Evolutionary conservation across 2,329 filamentous ascomycete genomes (phyloP).

Genomic region (Aspergillus brunneoviolaceus): DNA sequence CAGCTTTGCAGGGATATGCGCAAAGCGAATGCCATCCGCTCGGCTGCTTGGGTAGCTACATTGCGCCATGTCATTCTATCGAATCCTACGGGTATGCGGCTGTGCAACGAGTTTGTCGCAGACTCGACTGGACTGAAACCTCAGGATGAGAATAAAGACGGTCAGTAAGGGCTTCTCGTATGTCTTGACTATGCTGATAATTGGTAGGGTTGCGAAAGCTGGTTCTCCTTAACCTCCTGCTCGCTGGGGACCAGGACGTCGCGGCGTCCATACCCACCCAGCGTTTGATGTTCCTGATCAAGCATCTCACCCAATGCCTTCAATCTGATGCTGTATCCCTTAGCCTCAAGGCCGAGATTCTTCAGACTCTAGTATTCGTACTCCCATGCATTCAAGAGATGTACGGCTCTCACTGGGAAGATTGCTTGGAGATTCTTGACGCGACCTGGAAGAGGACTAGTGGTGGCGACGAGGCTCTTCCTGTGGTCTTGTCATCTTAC

Average conservation of each 20-base stretch:
- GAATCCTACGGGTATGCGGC: constrained; percentile 49
- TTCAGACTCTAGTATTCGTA: constrained; percentile 53
- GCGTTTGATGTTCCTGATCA: constrained; percentile 77
- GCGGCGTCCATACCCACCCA: constrained; percentile 54
- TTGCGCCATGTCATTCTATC: constrained; percentile 51
- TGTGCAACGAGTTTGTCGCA: constrained; percentile 62
- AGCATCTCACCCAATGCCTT: constrained; percentile 72
- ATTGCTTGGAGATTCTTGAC: constrained; percentile 59
- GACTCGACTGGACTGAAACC: constrained; percentile 57
- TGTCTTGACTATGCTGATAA: constrained; percentile 17
- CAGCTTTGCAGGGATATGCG: constrained; percentile 38
- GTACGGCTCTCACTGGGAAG: constrained; percentile 85
- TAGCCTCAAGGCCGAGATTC: constrained; percentile 38
- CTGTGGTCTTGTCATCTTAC: constrained; percentile 70
- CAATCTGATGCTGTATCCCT: constrained; percentile 56
- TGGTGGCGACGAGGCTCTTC: constrained; percentile 53
- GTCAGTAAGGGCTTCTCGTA: constrained; percentile 27
- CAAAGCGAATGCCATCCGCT: constrained; percentile 46
- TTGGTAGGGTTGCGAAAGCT: constrained; percentile 49
- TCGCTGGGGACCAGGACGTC: constrained; percentile 50
- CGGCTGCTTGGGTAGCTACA: constrained; percentile 50
- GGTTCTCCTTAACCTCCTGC: constrained; percentile 55
- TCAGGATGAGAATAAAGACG: constrained; percentile 43
- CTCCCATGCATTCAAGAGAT: constrained; percentile 75
- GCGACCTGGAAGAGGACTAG: constrained; percentile 56